phyloP scores from a whole-genome alignment of 1,284 basidiomycete species.

The Fistulinella cinereoalba region DNA sequence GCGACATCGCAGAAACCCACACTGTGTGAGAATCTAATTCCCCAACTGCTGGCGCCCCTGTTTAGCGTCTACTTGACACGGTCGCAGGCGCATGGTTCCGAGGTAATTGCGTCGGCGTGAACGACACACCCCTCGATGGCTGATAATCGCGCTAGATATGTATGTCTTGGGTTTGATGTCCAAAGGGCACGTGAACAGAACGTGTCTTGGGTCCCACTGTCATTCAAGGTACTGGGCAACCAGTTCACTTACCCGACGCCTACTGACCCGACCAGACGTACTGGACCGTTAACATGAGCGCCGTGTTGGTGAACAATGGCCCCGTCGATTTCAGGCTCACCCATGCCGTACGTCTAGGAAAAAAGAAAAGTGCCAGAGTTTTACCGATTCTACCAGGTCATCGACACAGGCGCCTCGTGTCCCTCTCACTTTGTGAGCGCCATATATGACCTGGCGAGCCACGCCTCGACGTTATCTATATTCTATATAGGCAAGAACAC shows the following conservation, averaged over 20 bases:
- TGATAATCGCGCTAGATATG: conserved; percentile 35
- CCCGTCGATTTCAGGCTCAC: conserved; percentile 22
- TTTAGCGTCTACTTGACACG: conserved; percentile 61
- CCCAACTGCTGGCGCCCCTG: conserved; percentile 42
- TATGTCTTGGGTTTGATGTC: conserved; percentile 58
- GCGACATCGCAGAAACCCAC: conserved; percentile 46
- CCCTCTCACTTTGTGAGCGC: conserved; percentile 37
- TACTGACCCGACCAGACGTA: conserved; percentile 44
- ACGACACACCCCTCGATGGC: not conserved
- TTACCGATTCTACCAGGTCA: conserved; percentile 38
- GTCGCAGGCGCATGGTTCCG: conserved; percentile 44
- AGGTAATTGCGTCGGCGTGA: conserved; percentile 32
- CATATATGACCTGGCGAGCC: conserved; percentile 43
- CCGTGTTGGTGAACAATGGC: conserved; percentile 35
- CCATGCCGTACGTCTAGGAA: conserved; percentile 43
- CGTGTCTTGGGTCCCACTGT: conserved; percentile 52
- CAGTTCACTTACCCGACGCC: not conserved
- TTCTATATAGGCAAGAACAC: not conserved
- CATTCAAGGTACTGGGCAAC: conserved; percentile 38
- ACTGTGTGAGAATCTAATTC: conserved; percentile 61
- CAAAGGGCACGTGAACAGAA: conserved; percentile 44
- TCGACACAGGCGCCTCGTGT: conserved; percentile 61
- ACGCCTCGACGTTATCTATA: not conserved
- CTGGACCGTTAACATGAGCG: conserved; percentile 52
- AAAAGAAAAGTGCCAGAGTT: too few relatives aligned